phyloP scores from a whole-genome alignment of 805 yeast genomes.

The Lachancea waltii region DNA sequence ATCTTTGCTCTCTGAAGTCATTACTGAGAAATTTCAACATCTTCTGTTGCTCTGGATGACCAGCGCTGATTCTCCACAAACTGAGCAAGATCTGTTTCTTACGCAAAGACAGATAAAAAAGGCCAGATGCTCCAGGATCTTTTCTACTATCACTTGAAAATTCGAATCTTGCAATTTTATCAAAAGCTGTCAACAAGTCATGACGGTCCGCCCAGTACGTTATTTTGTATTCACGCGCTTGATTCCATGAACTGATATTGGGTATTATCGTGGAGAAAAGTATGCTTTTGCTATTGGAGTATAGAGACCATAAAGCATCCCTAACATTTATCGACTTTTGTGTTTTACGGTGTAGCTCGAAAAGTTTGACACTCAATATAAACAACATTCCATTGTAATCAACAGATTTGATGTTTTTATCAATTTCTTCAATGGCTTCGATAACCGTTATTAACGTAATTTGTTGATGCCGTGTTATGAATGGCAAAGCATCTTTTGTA shows the following conservation, averaged over 20 bases:
- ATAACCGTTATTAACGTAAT: conserved; percentile 68
- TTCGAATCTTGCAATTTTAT: conserved; percentile 64
- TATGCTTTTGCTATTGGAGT: conserved; percentile 69
- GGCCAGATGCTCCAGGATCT: conserved; percentile 70
- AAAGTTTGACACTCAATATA: conserved; percentile 62
- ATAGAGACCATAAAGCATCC: conserved; percentile 83
- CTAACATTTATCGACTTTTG: conserved; percentile 62
- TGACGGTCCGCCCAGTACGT: conserved; percentile 59
- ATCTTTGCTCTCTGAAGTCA: conserved; percentile 67
- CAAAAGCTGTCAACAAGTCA: conserved; percentile 48
- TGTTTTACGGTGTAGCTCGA: conserved; percentile 44
- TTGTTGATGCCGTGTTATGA: conserved; percentile 86
- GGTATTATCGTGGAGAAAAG: conserved; percentile 41
- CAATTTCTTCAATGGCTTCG: conserved; percentile 53
- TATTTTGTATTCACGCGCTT: conserved; percentile 54
- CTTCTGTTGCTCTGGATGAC: conserved; percentile 76
- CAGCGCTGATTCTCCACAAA: conserved; percentile 72
- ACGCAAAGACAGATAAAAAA: conserved; percentile 69
- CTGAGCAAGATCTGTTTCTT: conserved; percentile 74
- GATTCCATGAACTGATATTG: conserved; percentile 50
- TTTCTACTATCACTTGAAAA: conserved; percentile 48
- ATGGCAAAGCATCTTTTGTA: conserved; percentile 63
- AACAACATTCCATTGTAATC: conserved; percentile 61
- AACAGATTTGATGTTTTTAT: conserved; percentile 33
- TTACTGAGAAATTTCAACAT: conserved; percentile 71